These are phyloP conservation scores for Spirogloea muscicola DNA, from an alignment of 139 green algal species.

Conservation along the genomic window DNA sequence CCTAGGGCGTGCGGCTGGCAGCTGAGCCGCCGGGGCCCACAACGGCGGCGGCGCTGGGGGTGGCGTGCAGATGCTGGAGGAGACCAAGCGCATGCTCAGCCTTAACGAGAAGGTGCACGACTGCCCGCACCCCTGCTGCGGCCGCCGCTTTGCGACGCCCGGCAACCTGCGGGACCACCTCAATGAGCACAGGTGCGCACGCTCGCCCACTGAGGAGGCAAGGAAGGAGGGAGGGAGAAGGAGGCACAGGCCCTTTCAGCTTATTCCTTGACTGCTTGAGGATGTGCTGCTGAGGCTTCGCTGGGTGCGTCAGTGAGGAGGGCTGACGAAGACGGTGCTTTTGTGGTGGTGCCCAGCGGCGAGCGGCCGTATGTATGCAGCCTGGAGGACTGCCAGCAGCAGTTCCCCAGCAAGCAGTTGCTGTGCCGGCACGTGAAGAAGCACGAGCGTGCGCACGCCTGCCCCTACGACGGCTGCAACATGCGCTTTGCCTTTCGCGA, in stretches of 20 bases:
- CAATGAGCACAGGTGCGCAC: conserved; percentile 43
- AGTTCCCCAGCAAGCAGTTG: conserved; percentile 34
- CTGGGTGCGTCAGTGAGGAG: background rate
- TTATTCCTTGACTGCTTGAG: no score
- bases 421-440: conserved; percentile 45
- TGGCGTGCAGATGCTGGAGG: conserved; percentile 41
- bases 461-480: conserved; percentile 21
- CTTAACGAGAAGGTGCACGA: conserved; percentile 18
- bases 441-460: conserved; percentile 35
- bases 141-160: conserved; percentile 24
- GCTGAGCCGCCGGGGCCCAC: no score
- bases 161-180: conserved; percentile 33
- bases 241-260: no score
- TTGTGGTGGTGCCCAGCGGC: background rate
- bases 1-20: no score
- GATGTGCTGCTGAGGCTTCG: no score
- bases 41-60: background rate
- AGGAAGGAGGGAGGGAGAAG: no score
- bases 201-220: no score
- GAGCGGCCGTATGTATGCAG: conserved; percentile 41
- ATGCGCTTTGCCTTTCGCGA: conserved; percentile 43
- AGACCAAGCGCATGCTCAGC: conserved; percentile 22
- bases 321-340: background rate
- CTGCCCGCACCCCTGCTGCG: conserved; percentile 9
- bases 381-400: conserved; percentile 17